phyloP scores from a whole-genome alignment of 352 stramenopile species.

The Globisporangium okanoganense region DNA sequence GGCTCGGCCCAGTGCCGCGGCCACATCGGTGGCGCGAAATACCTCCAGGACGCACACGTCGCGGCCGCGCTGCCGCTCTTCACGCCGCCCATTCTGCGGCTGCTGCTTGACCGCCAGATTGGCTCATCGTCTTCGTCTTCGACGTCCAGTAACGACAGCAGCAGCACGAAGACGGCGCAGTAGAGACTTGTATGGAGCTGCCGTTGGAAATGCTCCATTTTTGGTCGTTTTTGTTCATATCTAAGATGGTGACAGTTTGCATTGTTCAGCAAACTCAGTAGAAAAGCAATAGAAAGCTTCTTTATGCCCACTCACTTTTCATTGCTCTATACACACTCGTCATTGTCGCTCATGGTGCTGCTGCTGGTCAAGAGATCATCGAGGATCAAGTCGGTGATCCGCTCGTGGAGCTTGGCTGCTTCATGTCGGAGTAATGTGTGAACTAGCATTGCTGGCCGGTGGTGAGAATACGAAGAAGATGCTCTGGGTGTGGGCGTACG shows the following conservation, averaged over 20 bases:
- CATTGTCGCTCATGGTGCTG: background rate
- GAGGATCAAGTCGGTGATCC: conserved; percentile 30
- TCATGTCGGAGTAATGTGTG: conserved; percentile 20
- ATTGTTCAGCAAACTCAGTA: too few species aligned
- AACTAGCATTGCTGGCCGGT: background rate
- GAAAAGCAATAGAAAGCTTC: background rate
- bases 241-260: conserved; percentile 3
- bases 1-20: conserved; percentile 53
- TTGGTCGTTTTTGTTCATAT: conserved; percentile 14
- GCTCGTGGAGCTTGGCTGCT: conserved; percentile 27
- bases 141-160: background rate
- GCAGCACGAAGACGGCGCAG: background rate
- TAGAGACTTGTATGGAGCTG: background rate
- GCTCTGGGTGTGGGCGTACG: conserved; percentile 24
- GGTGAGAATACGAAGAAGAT: conserved; percentile 1
- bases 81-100: conserved; percentile 65
- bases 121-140: background rate
- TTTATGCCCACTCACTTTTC: too few species aligned
- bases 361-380: conserved; percentile 23
- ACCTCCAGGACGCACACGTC: conserved; percentile 60
- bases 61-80: conserved; percentile 55
- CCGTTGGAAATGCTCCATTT: background rate
- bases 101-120: conserved; percentile 58
- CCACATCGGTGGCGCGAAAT: conserved; percentile 79
- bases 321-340: too few species aligned